A percentile compares a stretch with the other conserved stretches of the same genome.
These are phyloP conservation scores for Escovopsis sp. DNA, from an alignment of 2,329 filamentous ascomycete genomes.

Conservation along the genomic window DNA sequence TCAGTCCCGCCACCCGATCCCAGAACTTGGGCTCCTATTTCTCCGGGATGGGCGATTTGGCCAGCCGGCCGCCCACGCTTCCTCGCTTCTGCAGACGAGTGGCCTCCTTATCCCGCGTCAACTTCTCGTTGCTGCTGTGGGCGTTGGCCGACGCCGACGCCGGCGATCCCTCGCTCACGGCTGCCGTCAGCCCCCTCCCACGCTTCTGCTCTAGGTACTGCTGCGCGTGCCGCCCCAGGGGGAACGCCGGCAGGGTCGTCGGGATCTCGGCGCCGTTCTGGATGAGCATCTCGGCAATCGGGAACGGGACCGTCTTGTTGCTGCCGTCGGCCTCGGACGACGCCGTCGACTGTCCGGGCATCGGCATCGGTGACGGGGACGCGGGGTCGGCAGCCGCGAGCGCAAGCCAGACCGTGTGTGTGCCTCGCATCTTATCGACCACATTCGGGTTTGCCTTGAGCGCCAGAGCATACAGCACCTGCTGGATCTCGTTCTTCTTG, in stretches of 20 bases:
- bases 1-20: slow-evolving; percentile 23
- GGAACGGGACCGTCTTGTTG: slow-evolving; percentile 53
- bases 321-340: slow-evolving; percentile 20
- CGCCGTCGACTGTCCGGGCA: slow-evolving; percentile 26
- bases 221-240: slow-evolving; percentile 65
- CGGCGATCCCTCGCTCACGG: slow-evolving; percentile 43
- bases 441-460: slow-evolving; percentile 77
- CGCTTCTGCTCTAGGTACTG: slow-evolving; percentile 72
- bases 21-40: slow-evolving; percentile 33
- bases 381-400: slow-evolving; percentile 87
- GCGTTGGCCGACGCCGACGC: slow-evolving; percentile 43
- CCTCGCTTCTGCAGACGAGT: slow-evolving; percentile 60
- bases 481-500: slow-evolving; percentile 91
- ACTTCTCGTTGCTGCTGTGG: slow-evolving; percentile 28
- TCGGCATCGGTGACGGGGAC: slow-evolving; percentile 42
- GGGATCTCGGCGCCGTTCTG: slow-evolving; percentile 93
- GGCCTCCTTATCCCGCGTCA: slow-evolving; percentile 46
- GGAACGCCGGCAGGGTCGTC: slow-evolving; percentile 58
- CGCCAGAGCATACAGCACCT: slow-evolving; percentile 80
- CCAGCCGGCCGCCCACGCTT: slow-evolving; percentile 60
- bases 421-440: slow-evolving; percentile 70
- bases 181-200: slow-evolving; percentile 29
- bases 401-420: slow-evolving; percentile 79
- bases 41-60: slow-evolving; percentile 47
- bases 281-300: slow-evolving; percentile 76